These are phyloP conservation scores for Hansenula sp. DNA, from an alignment of 1,139 yeast species.

Conservation along the genomic window DNA sequence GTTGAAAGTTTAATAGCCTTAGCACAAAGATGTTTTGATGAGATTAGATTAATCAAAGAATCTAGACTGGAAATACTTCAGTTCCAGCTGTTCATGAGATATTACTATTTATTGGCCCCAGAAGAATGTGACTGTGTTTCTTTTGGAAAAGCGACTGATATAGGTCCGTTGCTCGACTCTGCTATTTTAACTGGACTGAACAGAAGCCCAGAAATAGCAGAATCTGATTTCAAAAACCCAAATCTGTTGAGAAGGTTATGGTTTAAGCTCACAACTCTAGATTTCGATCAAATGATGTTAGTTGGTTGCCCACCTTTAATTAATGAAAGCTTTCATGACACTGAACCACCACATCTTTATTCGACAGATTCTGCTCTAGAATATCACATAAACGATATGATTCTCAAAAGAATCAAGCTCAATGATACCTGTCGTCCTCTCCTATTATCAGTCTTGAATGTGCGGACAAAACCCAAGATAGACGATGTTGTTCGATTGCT, in stretches of 20 bases:
- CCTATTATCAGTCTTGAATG: conserved; percentile 14
- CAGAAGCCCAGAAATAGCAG: conserved; percentile 15
- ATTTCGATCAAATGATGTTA: conserved; percentile 17
- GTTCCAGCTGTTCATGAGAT: conserved; percentile 12
- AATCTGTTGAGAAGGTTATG: conserved; percentile 22
- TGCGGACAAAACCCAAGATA: conserved; percentile 14
- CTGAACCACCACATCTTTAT: conserved; percentile 19
- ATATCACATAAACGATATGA: conserved; percentile 13
- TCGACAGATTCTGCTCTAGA: conserved; percentile 17
- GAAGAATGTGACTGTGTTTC: conserved; percentile 21
- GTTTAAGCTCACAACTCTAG: conserved; percentile 16
- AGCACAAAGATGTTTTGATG: conserved; percentile 10
- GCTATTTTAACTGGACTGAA: conserved; percentile 18
- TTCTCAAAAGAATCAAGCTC: conserved; percentile 11
- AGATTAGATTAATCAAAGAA: conserved; percentile 11
- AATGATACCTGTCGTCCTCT: conserved; percentile 14
- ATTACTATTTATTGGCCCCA: conserved; percentile 15
- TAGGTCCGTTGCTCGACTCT: conserved; percentile 18
- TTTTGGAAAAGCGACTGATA: conserved; percentile 9
- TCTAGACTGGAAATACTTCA: conserved; percentile 16
- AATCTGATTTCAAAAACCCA: conserved; percentile 4
- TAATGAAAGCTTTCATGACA: conserved; percentile 15
- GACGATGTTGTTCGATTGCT: conserved; percentile 8
- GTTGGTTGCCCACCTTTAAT: conserved; percentile 21
- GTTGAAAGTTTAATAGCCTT: conserved; percentile 8